phyloP scores from a whole-genome alignment of 2,329 filamentous ascomycete genomes.

The Cordyceps cateniannulata region DNA sequence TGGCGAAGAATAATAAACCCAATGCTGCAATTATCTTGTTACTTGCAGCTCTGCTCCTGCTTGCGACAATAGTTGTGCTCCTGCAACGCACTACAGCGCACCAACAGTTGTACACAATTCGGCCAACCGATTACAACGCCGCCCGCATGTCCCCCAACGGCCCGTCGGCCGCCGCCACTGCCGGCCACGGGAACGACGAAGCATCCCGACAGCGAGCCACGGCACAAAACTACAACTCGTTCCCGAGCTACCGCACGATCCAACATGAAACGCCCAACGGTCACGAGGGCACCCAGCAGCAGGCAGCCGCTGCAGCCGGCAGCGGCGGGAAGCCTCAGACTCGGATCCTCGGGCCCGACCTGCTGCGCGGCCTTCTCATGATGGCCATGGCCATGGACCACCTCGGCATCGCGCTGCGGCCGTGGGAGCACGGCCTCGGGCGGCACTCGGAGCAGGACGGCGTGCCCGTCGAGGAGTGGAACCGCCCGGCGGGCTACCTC shows the following conservation, averaged over 20 bases:
- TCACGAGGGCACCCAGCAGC: background rate
- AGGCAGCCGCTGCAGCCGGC: background rate
- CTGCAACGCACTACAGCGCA: background rate
- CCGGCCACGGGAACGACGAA: background rate
- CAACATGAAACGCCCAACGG: background rate
- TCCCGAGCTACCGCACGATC: constrained; percentile 14
- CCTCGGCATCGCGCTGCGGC: constrained; percentile 29
- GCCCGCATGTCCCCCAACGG: background rate
- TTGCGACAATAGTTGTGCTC: too few species aligned
- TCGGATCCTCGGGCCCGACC: constrained; percentile 36
- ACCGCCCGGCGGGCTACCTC: constrained; percentile 29
- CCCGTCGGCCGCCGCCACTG: background rate
- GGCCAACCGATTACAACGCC: background rate
- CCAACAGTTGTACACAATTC: background rate
- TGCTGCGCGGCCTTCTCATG: constrained; percentile 39
- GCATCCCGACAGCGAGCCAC: background rate
- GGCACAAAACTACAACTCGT: constrained; percentile 16
- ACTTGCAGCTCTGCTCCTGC: too few species aligned
- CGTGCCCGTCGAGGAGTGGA: constrained; percentile 29
- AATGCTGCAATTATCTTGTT: too few species aligned
- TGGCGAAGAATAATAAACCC: background rate
- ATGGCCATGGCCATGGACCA: constrained; percentile 40
- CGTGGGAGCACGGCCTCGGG: constrained; percentile 36
- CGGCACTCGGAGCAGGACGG: constrained; percentile 30
- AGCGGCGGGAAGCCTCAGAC: background rate